These are phyloP conservation scores for Geotrichum carabidarum DNA, from an alignment of 1,139 yeast species.

Conservation along the genomic window DNA sequence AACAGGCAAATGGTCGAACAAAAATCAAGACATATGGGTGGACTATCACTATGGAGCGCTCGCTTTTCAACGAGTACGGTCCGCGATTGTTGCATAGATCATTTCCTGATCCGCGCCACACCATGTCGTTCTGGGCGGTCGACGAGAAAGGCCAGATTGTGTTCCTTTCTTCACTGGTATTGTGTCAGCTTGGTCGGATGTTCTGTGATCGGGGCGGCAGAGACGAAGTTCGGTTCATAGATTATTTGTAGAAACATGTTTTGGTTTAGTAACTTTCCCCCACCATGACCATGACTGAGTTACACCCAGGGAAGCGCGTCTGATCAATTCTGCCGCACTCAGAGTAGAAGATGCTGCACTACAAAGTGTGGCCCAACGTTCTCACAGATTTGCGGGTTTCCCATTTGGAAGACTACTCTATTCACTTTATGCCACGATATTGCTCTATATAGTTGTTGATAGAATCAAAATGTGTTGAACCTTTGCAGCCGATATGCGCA, in stretches of 20 bases:
- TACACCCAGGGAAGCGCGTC: no score
- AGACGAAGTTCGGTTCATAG: slow-evolving; percentile 3
- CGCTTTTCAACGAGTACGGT: slow-evolving; percentile 5
- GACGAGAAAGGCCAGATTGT: slow-evolving; percentile 7
- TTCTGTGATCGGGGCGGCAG: slow-evolving; percentile 4
- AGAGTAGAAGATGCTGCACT: no score
- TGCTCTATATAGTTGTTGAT: no score
- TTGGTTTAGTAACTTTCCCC: no score
- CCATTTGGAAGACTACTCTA: no score
- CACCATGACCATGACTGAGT: no score
- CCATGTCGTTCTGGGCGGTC: slow-evolving; percentile 9
- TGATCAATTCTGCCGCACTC: no score
- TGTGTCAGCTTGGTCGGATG: slow-evolving; percentile 8
- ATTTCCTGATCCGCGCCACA: background rate
- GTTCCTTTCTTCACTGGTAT: slow-evolving; percentile 4
- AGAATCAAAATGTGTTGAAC: no score
- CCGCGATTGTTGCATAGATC: slow-evolving; percentile 1
- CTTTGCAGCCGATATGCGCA: no score
- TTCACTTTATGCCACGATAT: no score
- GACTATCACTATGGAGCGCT: slow-evolving; percentile 6
- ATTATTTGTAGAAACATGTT: background rate
- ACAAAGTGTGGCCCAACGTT: no score
- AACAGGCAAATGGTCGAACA: background rate
- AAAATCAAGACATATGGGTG: background rate
- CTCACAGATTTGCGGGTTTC: no score